Base-by-base conservation (phyloP, 176 grass and related monocot species). In the Panicum miliaceum region DNA sequence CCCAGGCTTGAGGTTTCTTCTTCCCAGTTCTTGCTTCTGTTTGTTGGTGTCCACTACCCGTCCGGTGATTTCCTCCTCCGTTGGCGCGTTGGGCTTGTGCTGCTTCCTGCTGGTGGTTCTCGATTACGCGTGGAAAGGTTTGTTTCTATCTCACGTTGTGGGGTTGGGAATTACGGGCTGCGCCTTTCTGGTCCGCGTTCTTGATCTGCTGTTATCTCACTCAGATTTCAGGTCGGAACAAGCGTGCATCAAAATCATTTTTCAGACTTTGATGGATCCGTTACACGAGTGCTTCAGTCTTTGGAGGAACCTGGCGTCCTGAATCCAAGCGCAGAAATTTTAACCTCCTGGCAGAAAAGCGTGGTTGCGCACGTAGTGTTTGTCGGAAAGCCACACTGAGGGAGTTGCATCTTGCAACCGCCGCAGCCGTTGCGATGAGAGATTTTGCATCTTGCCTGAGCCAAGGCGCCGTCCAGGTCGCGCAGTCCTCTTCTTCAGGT, bases 391-490 rank as follows among this genome's bases (percentile, higher is more conserved):
- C 73, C 84, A 0, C 66, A 67, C 16, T 4, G 59, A 60, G 12
- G 64, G 19, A 61, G 45, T 57, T 48, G 72, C 77, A 54, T 38
- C 14, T 25, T 34, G 67, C 67, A 80, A 29, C 88, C 43, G 18
- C 37, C 65, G 13, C 34, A 53, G 13, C 48, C 72, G 51, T 73
- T 58, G 23, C 57, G 3, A 92, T 90, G 91, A 92, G 84, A 41
- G 84, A 92, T 78, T 84, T 92, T 42, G 68, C 87, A 23, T 92
- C 90, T 69, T 92, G 87, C 69, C 64, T 92, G 47, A 75, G 87
- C 15, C 87, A 90, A 13, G 87, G 64, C 69, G 87, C 87, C 8
- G 87, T 90, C 38, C 91, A 92, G 8, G 81, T 92, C 4, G 76
- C 77, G 19, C 48, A 35, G n/a, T 68, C 87, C 58, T 90, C 91